Evolutionary conservation across 805 yeast genomes (phyloP).

Genomic region (Pichia californica): DNA sequence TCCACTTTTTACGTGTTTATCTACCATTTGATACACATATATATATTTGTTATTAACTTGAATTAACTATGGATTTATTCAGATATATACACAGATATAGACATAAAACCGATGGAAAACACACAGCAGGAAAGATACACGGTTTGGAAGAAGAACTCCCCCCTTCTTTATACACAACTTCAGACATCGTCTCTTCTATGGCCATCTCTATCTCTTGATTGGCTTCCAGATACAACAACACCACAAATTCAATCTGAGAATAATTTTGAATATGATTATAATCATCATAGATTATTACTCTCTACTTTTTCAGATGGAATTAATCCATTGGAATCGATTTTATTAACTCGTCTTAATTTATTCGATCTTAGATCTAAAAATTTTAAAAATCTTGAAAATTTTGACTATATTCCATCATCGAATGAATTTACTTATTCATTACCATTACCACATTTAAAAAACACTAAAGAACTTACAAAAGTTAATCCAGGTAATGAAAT

Average conservation of each 20-base stretch:
- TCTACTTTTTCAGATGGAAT: slow-evolving; percentile 63
- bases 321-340: slow-evolving; percentile 20
- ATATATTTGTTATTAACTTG: too few species aligned
- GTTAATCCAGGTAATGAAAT: too few species aligned
- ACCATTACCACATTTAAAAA: slow-evolving; percentile 12
- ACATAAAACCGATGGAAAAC: neutral
- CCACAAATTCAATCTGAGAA: neutral
- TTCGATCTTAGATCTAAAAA: neutral
- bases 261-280: neutral
- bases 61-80: too few species aligned
- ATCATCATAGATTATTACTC: slow-evolving; percentile 38
- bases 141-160: slow-evolving; percentile 58
- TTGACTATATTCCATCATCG: slow-evolving; percentile 31
- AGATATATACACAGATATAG: too few species aligned
- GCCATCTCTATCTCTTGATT: slow-evolving; percentile 58
- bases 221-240: slow-evolving; percentile 46
- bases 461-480: too few species aligned
- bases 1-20: too few species aligned
- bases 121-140: slow-evolving; percentile 28
- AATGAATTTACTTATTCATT: slow-evolving; percentile 26
- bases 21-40: too few species aligned
- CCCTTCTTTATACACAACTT: slow-evolving; percentile 46
- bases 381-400: slow-evolving; percentile 10
- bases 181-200: slow-evolving; percentile 50
- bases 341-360: slow-evolving; percentile 9